Percentiles rank a stretch among this genome's conserved stretches.
phyloP scores from a whole-genome alignment of 2,329 filamentous ascomycete species.

The Tolypocladium tropicale region DNA sequence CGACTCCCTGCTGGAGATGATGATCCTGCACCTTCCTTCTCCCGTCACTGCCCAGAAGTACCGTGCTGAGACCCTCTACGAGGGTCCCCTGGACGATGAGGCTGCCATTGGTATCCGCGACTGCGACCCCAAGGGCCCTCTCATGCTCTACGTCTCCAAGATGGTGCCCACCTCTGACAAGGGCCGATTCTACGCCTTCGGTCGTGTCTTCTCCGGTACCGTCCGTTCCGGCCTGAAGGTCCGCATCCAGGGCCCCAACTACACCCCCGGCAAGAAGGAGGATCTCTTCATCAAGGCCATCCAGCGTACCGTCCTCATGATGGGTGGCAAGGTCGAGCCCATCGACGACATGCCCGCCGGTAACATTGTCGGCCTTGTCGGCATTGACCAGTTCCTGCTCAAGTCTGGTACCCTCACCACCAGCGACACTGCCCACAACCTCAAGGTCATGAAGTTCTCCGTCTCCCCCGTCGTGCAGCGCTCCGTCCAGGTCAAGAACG shows the following conservation, averaged over 20 bases:
- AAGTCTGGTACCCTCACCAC: slow-evolving; percentile 99
- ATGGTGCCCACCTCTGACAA: slow-evolving; percentile 99
- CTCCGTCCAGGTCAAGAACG: slow-evolving; percentile 99
- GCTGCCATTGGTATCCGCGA: slow-evolving; percentile 94
- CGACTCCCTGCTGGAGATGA: slow-evolving; percentile 98
- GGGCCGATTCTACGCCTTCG: slow-evolving; percentile 99
- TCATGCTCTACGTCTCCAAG: slow-evolving; percentile 99
- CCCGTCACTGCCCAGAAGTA: slow-evolving; percentile 94
- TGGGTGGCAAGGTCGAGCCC: slow-evolving; percentile 98
- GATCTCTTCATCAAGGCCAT: slow-evolving; percentile 99
- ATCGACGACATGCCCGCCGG: slow-evolving; percentile 98
- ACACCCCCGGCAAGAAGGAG: slow-evolving; percentile 95
- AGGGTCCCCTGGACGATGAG: slow-evolving; percentile 90
- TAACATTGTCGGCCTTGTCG: slow-evolving; percentile 99
- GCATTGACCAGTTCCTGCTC: slow-evolving; percentile 99
- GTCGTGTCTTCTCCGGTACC: slow-evolving; percentile 99
- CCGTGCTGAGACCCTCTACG: slow-evolving; percentile 97
- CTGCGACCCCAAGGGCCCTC: slow-evolving; percentile 94
- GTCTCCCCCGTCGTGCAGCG: slow-evolving; percentile 98
- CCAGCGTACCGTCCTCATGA: slow-evolving; percentile 99
- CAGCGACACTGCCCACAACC: slow-evolving; percentile 94
- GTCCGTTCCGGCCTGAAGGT: slow-evolving; percentile 97
- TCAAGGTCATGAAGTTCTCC: slow-evolving; percentile 99
- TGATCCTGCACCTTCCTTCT: slow-evolving; percentile 98
- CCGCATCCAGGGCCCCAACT: slow-evolving; percentile 99